Conservation (phyloP, 805 yeast genomes). For the Lipomyces mesembrius region DNA sequence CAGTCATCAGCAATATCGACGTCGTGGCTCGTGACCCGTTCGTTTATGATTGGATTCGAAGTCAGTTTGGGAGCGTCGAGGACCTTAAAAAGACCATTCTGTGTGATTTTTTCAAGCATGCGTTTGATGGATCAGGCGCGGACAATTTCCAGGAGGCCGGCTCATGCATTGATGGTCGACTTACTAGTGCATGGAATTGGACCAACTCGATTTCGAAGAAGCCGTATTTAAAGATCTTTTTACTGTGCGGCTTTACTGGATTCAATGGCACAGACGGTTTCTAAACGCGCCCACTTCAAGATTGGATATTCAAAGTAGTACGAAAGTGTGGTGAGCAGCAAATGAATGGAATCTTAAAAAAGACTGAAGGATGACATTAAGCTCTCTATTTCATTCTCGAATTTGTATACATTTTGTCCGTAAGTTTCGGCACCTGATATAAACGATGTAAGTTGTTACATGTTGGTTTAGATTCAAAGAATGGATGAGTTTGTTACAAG, state of each 20-base stretch:
- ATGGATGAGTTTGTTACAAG: background rate
- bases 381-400: background rate
- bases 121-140: constrained; percentile 78
- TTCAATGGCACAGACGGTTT: constrained; percentile 75
- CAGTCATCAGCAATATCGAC: constrained; percentile 60
- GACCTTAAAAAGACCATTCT: constrained; percentile 54
- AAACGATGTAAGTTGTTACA: background rate
- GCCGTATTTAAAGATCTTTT: constrained; percentile 63
- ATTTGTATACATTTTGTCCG: background rate
- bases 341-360: background rate
- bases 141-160: constrained; percentile 85
- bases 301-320: background rate
- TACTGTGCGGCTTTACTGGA: constrained; percentile 72
- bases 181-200: constrained; percentile 84
- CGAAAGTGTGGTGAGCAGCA: background rate
- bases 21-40: constrained; percentile 56
- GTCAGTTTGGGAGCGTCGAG: constrained; percentile 61
- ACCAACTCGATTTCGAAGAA: constrained; percentile 72
- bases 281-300: constrained; percentile 12
- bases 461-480: background rate
- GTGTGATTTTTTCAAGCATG: constrained; percentile 56
- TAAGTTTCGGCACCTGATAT: background rate
- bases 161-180: constrained; percentile 79
- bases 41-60: constrained; percentile 56
- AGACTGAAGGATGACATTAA: background rate